Percentiles rank a stretch among this genome's conserved stretches.
These are phyloP conservation scores for Spathaspora girioi DNA, from an alignment of 805 yeast species.

Conservation along the genomic window DNA sequence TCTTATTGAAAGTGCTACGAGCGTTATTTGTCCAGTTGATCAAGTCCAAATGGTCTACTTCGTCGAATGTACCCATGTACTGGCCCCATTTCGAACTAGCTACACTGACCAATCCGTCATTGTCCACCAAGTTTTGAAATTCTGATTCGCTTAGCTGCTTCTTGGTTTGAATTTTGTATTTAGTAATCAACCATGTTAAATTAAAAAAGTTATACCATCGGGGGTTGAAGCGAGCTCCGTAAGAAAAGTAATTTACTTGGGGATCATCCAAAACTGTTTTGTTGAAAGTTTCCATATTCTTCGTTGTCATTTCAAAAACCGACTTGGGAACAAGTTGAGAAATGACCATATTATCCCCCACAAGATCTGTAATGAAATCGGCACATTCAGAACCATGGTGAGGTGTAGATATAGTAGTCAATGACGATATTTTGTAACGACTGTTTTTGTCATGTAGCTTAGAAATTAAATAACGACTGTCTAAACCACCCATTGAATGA, in stretches of 20 bases:
- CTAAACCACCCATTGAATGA: conserved; percentile 95
- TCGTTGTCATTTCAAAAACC: conserved; percentile 65
- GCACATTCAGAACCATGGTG: conserved; percentile 86
- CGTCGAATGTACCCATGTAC: conserved; percentile 71
- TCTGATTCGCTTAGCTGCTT: conserved; percentile 4
- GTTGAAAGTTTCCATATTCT: conserved; percentile 54
- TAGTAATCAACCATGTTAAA: conserved; percentile 62
- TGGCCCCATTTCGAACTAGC: conserved; percentile 80
- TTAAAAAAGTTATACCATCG: conserved; percentile 57
- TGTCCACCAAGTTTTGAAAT: conserved; percentile 40
- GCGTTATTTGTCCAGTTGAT: conserved; percentile 74
- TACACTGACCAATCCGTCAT: conserved; percentile 86
- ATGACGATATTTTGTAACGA: conserved; percentile 59
- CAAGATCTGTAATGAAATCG: conserved; percentile 50
- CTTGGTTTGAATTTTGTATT: conserved; percentile 14
- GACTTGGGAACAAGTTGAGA: conserved; percentile 23
- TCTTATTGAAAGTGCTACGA: conserved; percentile 33
- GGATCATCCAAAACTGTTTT: conserved; percentile 49
- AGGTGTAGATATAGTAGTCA: conserved; percentile 86
- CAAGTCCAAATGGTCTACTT: conserved; percentile 81
- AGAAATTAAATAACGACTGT: conserved; percentile 72
- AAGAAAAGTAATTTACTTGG: conserved; percentile 69
- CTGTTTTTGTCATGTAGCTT: conserved; percentile 34
- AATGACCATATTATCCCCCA: conserved; percentile 15
- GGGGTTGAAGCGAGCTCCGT: conserved; percentile 74